Conservation (phyloP, 495 filamentous ascomycete species). For the Daldinia caldariorum region DNA sequence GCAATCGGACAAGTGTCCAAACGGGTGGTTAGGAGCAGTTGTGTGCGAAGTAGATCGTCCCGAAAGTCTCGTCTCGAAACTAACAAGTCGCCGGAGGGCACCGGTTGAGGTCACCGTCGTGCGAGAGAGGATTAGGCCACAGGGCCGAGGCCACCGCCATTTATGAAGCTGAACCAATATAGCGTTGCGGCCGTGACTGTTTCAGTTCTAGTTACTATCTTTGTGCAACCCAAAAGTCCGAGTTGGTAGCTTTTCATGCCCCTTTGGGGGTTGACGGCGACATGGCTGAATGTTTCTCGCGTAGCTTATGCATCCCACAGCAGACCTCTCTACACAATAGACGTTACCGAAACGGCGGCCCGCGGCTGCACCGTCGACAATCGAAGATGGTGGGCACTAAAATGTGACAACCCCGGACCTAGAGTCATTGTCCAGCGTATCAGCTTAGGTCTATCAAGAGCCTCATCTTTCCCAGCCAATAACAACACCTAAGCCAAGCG, state of each 20-base stretch:
- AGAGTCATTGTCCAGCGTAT: not conserved
- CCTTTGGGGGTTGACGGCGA: not conserved
- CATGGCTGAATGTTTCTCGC: not conserved
- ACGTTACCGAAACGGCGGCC: not conserved
- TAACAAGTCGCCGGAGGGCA: not conserved
- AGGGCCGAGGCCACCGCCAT: constrained; percentile 5
- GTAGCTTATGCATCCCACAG: not conserved
- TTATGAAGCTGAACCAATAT: constrained; percentile 2
- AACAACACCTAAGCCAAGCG: not conserved
- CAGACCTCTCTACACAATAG: not conserved
- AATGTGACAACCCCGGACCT: not conserved
- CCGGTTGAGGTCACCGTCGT: not conserved
- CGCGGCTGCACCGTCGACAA: not conserved
- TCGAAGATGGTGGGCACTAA: not conserved
- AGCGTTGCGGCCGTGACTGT: not conserved
- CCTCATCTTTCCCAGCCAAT: not conserved
- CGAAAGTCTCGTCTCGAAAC: not conserved
- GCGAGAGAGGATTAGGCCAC: not conserved
- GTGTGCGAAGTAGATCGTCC: constrained; percentile 6
- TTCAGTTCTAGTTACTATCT: not conserved
- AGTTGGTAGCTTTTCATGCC: not conserved
- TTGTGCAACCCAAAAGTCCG: not conserved
- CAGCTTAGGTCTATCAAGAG: not conserved
- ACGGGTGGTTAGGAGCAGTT: not conserved
- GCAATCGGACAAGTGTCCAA: not conserved